phyloP scores from a whole-genome alignment of 1,284 basidiomycete genomes.

The Malassezia arunalokei region DNA sequence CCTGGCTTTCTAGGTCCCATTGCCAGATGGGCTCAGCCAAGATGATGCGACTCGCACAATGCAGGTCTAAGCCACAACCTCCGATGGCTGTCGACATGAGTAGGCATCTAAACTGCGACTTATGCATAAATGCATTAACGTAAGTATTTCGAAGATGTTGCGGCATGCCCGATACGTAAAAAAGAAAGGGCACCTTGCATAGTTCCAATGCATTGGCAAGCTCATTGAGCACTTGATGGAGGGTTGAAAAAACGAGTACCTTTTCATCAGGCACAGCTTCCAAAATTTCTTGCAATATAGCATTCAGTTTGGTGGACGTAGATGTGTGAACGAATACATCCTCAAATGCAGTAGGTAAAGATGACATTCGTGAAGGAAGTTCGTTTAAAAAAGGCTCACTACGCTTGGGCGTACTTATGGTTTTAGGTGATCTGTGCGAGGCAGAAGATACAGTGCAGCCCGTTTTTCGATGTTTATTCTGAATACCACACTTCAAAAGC shows the following conservation, averaged over 20 bases:
- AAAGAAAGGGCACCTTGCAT: constrained; percentile 4
- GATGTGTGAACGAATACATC: background rate
- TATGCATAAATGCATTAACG: constrained; percentile 5
- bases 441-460: background rate
- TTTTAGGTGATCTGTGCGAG: background rate
- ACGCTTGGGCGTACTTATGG: background rate
- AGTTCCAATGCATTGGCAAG: constrained; percentile 12
- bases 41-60: constrained; percentile 15
- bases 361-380: background rate
- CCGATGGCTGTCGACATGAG: constrained; percentile 16
- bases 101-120: constrained; percentile 3
- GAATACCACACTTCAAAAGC: constrained; percentile 10
- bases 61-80: constrained; percentile 15
- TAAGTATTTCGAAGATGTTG: constrained; percentile 14
- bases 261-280: constrained; percentile 6
- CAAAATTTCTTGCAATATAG: constrained; percentile 6
- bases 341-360: background rate
- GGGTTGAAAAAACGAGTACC: constrained; percentile 14
- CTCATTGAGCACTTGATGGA: constrained; percentile 13
- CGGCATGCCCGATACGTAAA: constrained; percentile 15
- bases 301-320: constrained; percentile 13
- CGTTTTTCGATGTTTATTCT: background rate
- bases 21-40: constrained; percentile 17
- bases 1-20: constrained; percentile 15
- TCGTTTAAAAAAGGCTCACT: background rate